Percentiles rank a stretch among this genome's conserved stretches.
Evolutionary conservation across 768 basidiomycete genomes (phyloP).

Genomic region (Mycena haematopus): DNA sequence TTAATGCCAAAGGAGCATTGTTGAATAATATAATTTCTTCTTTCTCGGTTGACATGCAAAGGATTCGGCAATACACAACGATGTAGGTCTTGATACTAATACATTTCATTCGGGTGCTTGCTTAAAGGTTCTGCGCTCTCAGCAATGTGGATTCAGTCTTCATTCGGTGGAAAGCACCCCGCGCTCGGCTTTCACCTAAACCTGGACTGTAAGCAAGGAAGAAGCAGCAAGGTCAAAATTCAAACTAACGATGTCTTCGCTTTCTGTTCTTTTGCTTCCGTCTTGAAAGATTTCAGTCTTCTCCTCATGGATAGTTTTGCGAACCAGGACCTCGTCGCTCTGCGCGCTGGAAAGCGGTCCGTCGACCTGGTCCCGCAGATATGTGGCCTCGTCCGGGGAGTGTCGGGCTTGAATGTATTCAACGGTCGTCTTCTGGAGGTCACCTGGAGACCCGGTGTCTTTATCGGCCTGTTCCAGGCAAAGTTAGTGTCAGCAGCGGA

Average conservation of each 20-base stretch:
- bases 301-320: constrained; percentile 36
- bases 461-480: constrained; percentile 49
- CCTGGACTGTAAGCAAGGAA: not conserved
- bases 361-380: constrained; percentile 49
- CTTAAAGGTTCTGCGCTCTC: not conserved
- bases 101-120: constrained; percentile 7
- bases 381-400: constrained; percentile 46
- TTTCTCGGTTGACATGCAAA: constrained; percentile 14
- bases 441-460: constrained; percentile 34
- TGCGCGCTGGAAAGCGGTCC: constrained; percentile 50
- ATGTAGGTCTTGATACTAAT: constrained; percentile 16
- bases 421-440: constrained; percentile 50
- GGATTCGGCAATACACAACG: constrained; percentile 4
- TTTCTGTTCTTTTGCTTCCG: constrained; percentile 34
- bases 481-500: constrained; percentile 3
- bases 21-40: constrained; percentile 25
- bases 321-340: constrained; percentile 40
- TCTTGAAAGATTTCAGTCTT: constrained; percentile 30
- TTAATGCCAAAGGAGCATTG: constrained; percentile 25
- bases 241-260: constrained; percentile 40
- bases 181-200: constrained; percentile 40
- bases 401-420: constrained; percentile 49
- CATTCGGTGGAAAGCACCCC: constrained; percentile 25
- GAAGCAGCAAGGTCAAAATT: not conserved
- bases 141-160: not conserved